phyloP scores from a whole-genome alignment of 2,329 filamentous ascomycete genomes.

The Penicillium sp. region DNA sequence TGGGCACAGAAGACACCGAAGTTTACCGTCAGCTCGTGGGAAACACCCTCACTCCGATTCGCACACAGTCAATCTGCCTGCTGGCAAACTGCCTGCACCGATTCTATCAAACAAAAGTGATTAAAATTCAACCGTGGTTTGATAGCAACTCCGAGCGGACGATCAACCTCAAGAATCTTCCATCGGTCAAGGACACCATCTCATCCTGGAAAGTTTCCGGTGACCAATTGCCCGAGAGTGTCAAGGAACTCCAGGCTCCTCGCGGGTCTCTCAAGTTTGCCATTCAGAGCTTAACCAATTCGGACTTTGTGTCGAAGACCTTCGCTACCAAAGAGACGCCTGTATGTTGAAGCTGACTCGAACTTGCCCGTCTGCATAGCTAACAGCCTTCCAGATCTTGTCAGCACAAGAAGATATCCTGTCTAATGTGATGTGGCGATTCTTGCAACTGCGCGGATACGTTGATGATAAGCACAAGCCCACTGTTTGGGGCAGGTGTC shows the following conservation, averaged over 20 bases:
- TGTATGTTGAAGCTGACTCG: constrained; percentile 25
- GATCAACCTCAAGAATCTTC: constrained; percentile 59
- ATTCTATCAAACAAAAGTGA: constrained; percentile 74
- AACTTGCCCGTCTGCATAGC: constrained; percentile 5
- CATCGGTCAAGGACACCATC: constrained; percentile 52
- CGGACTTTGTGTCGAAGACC: constrained; percentile 65
- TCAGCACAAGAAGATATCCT: constrained; percentile 67
- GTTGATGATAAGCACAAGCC: constrained; percentile 72
- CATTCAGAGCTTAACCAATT: constrained; percentile 63
- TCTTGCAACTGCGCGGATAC: constrained; percentile 84
- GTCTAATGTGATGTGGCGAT: constrained; percentile 77
- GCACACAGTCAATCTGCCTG: constrained; percentile 71
- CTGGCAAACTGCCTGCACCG: constrained; percentile 75
- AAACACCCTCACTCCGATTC: constrained; percentile 66
- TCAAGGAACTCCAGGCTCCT: constrained; percentile 32
- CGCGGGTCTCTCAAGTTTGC: constrained; percentile 36
- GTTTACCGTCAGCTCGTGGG: constrained; percentile 78
- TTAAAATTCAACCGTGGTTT: constrained; percentile 80
- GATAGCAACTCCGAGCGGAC: constrained; percentile 61
- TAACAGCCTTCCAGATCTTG: constrained; percentile 35
- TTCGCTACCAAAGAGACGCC: constrained; percentile 53
- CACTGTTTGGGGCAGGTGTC: constrained; percentile 76
- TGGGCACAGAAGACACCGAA: constrained; percentile 74
- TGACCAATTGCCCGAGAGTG: constrained; percentile 48
- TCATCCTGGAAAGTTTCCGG: constrained; percentile 67